Evolutionary conservation across 1,139 yeast species (phyloP).

Genomic region (Insectozyma bohioensis): DNA sequence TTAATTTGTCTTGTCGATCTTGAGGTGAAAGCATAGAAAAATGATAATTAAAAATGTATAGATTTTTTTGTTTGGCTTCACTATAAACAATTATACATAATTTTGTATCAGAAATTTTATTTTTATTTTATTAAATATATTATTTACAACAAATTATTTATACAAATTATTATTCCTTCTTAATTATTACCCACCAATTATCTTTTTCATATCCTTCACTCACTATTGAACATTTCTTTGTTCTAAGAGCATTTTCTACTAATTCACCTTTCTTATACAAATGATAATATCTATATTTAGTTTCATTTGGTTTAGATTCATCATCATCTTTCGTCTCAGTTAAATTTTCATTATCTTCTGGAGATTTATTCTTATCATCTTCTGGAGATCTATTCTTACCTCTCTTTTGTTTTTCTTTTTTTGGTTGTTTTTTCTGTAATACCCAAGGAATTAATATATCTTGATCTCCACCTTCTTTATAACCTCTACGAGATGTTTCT

Average conservation of each 20-base stretch:
- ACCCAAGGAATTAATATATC: slow-evolving; percentile 98
- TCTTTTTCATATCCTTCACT: slow-evolving; percentile 87
- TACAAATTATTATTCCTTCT: slow-evolving; percentile 13
- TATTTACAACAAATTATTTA: too few relatives aligned
- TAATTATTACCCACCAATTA: slow-evolving; percentile 77
- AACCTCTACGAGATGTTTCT: slow-evolving; percentile 80
- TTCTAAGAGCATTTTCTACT: slow-evolving; percentile 60
- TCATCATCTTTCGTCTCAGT: neutral
- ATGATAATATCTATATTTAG: slow-evolving; percentile 85
- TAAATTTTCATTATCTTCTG: slow-evolving; percentile 11
- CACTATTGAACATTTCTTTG: slow-evolving; percentile 64
- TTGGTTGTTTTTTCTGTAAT: slow-evolving; percentile 44
- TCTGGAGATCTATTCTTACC: slow-evolving; percentile 7
- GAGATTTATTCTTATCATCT: slow-evolving; percentile 12
- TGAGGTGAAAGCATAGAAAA: slow-evolving; percentile 34
- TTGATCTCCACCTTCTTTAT: slow-evolving; percentile 86
- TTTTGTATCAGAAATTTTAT: too few relatives aligned
- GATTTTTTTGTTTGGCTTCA: too few relatives aligned
- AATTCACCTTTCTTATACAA: slow-evolving; percentile 82
- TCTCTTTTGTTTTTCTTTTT: slow-evolving; percentile 21
- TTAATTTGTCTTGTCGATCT: slow-evolving; percentile 45
- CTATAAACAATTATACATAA: too few relatives aligned
- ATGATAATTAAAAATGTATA: too few relatives aligned
- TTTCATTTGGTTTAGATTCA: slow-evolving; percentile 28
- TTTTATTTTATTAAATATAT: too few relatives aligned